Conservation (phyloP, 2,329 filamentous ascomycete genomes). For the Calonectria ilicicola region DNA sequence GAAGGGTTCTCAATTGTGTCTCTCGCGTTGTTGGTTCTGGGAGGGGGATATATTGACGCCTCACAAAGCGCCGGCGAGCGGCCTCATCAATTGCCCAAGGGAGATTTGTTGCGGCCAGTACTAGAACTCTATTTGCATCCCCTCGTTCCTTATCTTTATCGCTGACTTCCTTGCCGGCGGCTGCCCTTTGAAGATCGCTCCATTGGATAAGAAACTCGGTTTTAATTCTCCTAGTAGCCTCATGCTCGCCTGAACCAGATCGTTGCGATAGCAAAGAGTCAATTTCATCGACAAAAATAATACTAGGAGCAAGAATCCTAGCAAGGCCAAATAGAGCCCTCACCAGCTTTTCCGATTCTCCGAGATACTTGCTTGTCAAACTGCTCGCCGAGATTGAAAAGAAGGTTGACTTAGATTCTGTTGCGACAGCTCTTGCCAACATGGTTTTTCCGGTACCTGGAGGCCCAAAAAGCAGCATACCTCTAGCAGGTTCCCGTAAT, state of each 20-base stretch:
- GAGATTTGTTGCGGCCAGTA: constrained; percentile 94
- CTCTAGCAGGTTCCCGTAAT: constrained; percentile 89
- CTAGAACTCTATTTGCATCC: constrained; percentile 89
- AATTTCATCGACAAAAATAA: constrained; percentile 99
- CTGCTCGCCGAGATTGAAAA: constrained; percentile 97
- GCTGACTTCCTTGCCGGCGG: constrained; percentile 81
- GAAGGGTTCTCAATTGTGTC: constrained; percentile 80
- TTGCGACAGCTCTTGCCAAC: constrained; percentile 91
- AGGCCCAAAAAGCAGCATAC: constrained; percentile 96
- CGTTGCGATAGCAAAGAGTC: constrained; percentile 91
- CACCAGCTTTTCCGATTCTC: constrained; percentile 96
- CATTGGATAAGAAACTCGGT: constrained; percentile 98
- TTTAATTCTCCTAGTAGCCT: constrained; percentile 93
- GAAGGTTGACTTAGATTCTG: constrained; percentile 93
- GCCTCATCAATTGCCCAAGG: constrained; percentile 99
- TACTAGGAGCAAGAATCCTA: constrained; percentile 88
- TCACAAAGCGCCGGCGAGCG: constrained; percentile 88
- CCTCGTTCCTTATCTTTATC: constrained; percentile 77
- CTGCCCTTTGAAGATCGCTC: constrained; percentile 92
- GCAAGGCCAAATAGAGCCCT: constrained; percentile 92
- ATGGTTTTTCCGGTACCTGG: constrained; percentile 99
- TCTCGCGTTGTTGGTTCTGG: constrained; percentile 87
- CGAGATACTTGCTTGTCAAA: constrained; percentile 94
- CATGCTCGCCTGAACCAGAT: constrained; percentile 87
- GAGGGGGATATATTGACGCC: constrained; percentile 94